phyloP scores from a whole-genome alignment of 768 basidiomycete genomes.

The Leucosporidium yakuticum region DNA sequence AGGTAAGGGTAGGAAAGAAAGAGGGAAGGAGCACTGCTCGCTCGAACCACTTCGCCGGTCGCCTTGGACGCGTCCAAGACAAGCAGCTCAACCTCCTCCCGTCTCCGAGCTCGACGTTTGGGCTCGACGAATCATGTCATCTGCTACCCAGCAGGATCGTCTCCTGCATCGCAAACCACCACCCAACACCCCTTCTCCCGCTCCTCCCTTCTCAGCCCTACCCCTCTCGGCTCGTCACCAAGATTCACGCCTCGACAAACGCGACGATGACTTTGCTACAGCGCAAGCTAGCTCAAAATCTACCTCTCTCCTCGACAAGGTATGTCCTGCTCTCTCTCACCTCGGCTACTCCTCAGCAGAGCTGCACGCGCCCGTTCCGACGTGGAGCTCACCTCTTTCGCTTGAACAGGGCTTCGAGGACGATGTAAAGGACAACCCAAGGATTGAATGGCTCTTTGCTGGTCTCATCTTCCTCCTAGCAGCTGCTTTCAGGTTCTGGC shows the following conservation, averaged over 20 bases:
- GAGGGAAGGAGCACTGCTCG: no score
- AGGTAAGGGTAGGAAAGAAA: no score
- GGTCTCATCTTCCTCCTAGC: slow-evolving; percentile 20
- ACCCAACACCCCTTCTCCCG: not conserved
- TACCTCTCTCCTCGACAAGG: not conserved
- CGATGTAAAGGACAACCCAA: not conserved
- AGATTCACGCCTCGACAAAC: not conserved
- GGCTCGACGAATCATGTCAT: not conserved
- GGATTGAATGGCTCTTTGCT: slow-evolving; percentile 6
- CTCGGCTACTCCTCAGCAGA: not conserved
- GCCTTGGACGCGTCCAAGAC: no score
- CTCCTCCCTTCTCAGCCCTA: no score
- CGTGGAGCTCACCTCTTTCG: not conserved
- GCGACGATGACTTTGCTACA: not conserved
- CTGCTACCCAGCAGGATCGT: not conserved
- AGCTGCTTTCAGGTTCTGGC: slow-evolving; percentile 35
- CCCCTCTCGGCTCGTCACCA: no score
- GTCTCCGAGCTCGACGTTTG: not conserved
- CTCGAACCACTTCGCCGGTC: no score
- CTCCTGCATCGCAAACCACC: not conserved
- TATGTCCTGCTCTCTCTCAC: not conserved
- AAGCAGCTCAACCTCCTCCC: not conserved
- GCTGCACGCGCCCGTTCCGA: not conserved
- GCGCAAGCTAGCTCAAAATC: not conserved
- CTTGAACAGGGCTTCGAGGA: not conserved